Base-by-base conservation (phyloP, 257 asterid species). In the Solanum medicagineum region DNA sequence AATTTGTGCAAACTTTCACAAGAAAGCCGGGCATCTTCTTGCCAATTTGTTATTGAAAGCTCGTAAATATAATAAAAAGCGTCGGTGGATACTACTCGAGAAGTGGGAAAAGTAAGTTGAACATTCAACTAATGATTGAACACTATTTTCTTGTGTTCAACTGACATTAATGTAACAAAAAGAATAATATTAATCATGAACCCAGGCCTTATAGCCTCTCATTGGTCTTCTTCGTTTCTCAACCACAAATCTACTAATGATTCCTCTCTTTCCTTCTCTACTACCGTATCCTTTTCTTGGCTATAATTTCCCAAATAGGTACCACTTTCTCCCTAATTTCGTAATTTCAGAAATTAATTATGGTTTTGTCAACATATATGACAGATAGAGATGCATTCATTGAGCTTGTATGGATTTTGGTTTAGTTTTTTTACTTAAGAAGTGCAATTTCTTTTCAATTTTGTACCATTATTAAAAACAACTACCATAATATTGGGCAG, bases 281-380 rank as follows among this genome's bases (percentile, higher is more conserved):
- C 89, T 85, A 85, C 73, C 83, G 89, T 91, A 57, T 87, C 90
- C n/a, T 87, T 57, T 36, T 84, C 86, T 24, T 65, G 86, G 81
- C 90, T 1, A 26, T 63, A 77, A 51, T 26, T 86, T 32, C 85
- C 89, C 88, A 26, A 70, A 75, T 45, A 12, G 92, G 98, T 94
- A 87, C 10, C 63, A 13, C 24, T 60, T 80, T 6, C 36, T 62
- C 84, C n/a, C 54, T 56, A 12, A 6, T 69, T 53, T 26, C 45
- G 15, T 68, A 32, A 1, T 4, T 36, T 15, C 0, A 45, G 7
- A 66, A 66, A 66, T 66, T 66, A 7, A 36, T 24, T 26, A 26
- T 65, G 71, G 0, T 26, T 65, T 65, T 63, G 20, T 65, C 10
- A 14, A 22, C 69, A 29, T 66, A 14, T 24, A 26, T 63, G 16